Base-by-base conservation (phyloP, 495 filamentous ascomycete genomes). In the Aspergillus campestris region DNA sequence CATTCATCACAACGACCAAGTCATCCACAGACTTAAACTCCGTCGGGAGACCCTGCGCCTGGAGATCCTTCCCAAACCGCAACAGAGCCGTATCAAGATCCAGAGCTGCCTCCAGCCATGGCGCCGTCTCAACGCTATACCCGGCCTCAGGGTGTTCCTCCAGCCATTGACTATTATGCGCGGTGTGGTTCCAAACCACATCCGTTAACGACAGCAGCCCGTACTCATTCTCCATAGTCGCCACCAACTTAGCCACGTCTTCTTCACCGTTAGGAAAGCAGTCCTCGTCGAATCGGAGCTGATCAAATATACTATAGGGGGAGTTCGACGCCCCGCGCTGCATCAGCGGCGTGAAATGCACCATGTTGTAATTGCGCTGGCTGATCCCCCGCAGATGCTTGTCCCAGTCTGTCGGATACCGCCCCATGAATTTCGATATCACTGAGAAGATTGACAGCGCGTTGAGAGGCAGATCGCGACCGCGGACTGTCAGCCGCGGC, bases 151-250 rank as follows among this genome's bases (percentile, higher is more conserved):
- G 94, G 53, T 99, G 90, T 44, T 89, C 84, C 59, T 94, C 74
- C 12, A 99, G 71, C 94, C 94, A 99, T 48, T 82, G 77, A 65
- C 85, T 95, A 63, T 97, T 95, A 63, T 95, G 75, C 3, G 94
- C 94, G 18, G 94, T 99, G 62, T 99, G 94, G 52, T 99, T 99
- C 79, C 89, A 91, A 18, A 99, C 94, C 38, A 99, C 89, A 60
- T 99, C 94, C 3, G 92, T 95, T 69, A 99, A 62, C 50, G 86
- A 89, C 37, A 97, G 72, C 38, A 99, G 68, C 0, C 84, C 84
- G 59, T 91, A 80, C 34, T 94, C 80, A 27, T 84, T 78, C 59
- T 94, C 87, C 79, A 99, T 84, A 59, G 77, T 86, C 15, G 77
- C 63, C 40, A 94, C 79, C 66, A 99, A 71, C 15, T 77, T 68